A percentile compares a stretch with the other conserved stretches of the same genome.
These are phyloP conservation scores for Vitis amurensis DNA, from an alignment of 164 flowering plant species.

Conservation along the genomic window DNA sequence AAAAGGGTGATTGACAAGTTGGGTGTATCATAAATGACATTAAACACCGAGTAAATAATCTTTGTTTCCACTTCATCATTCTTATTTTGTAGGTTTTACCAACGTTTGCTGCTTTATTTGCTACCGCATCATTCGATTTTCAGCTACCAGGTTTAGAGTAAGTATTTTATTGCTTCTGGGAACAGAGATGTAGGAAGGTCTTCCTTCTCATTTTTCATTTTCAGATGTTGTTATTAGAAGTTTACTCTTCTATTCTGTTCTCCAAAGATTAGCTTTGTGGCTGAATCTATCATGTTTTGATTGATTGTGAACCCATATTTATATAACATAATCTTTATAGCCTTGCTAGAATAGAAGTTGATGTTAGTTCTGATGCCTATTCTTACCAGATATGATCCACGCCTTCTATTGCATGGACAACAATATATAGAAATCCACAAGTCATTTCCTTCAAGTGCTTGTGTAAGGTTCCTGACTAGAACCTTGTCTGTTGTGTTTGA, in stretches of 20 bases:
- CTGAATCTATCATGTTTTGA: no score
- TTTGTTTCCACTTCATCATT: neutral
- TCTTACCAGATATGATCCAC: constrained; percentile 71
- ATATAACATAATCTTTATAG: no score
- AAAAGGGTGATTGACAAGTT: no score
- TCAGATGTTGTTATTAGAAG: no score
- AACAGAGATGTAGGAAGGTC: neutral
- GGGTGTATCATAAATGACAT: neutral
- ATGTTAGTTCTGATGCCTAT: neutral
- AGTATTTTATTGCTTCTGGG: constrained; percentile 24
- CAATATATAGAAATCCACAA: constrained; percentile 84
- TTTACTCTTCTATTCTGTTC: no score
- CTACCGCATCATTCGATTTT: constrained; percentile 15
- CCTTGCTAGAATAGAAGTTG: no score
- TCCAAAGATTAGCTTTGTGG: no score
- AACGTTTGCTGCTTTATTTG: constrained; percentile 73
- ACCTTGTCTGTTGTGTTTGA: neutral
- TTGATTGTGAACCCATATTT: no score
- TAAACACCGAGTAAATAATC: no score
- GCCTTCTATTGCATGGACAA: constrained; percentile 86
- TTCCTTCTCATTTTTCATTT: neutral
- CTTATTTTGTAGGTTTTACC: constrained; percentile 73
- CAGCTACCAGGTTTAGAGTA: constrained; percentile 68
- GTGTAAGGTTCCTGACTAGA: constrained; percentile 51
- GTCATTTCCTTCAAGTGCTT: constrained; percentile 73